Evolutionary conservation across 179 eudicot genomes (phyloP).

Genomic region (Actinidia polygama): DNA sequence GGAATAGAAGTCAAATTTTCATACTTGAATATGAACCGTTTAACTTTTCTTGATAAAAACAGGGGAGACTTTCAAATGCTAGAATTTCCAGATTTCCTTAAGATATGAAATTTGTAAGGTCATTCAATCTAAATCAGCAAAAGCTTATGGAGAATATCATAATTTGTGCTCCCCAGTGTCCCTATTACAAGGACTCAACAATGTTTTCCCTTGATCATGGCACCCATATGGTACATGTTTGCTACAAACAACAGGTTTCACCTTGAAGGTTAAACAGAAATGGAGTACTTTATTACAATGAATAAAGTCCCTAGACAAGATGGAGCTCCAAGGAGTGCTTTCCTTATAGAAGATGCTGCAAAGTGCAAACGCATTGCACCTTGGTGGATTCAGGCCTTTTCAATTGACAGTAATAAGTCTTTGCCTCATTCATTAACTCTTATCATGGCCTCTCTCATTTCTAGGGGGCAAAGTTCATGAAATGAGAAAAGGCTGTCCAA

Average conservation of each 20-base stretch:
- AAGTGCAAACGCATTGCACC: too few species aligned
- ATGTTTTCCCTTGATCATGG: background rate
- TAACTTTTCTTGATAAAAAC: too few species aligned
- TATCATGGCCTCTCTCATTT: conserved; percentile 1
- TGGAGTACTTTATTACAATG: background rate
- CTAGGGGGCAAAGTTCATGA: background rate
- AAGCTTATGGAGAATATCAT: too few species aligned
- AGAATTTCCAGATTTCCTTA: too few species aligned
- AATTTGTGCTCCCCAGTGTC: background rate
- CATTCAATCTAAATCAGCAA: too few species aligned
- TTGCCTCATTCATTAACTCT: background rate
- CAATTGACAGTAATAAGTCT: background rate
- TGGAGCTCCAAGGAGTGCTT: background rate
- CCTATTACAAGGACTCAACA: background rate
- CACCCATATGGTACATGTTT: background rate
- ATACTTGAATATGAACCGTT: too few species aligned
- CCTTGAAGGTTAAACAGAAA: background rate
- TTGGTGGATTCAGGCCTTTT: too few species aligned
- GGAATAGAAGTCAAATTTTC: too few species aligned
- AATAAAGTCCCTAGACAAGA: background rate
- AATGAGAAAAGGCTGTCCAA: background rate
- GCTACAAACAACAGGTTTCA: background rate
- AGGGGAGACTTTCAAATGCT: too few species aligned
- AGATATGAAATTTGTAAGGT: too few species aligned
- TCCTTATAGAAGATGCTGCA: background rate